Evolutionary conservation across 495 filamentous ascomycete species (phyloP).

Genomic region (Lasiosphaeria miniovina): DNA sequence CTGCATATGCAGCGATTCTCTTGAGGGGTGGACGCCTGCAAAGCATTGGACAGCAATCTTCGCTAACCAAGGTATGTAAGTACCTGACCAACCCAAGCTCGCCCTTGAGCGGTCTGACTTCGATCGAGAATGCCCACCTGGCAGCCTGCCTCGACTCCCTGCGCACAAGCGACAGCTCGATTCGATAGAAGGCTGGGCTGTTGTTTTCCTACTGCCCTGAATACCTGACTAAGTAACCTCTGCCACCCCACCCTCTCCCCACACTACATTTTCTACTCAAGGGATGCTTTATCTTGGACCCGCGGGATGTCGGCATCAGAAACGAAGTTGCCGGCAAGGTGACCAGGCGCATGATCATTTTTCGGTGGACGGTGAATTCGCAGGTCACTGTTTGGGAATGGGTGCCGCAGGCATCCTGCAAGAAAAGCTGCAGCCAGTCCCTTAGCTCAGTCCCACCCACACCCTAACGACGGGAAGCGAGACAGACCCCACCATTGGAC

Average conservation of each 20-base stretch:
- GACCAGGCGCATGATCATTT: constrained; percentile 20
- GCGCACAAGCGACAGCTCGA: neutral
- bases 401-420: constrained; percentile 8
- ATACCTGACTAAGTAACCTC: too few relatives aligned
- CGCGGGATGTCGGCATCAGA: constrained; percentile 18
- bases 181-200: too few relatives aligned
- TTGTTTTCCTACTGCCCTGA: too few relatives aligned
- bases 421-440: constrained; percentile 8
- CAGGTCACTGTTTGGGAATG: constrained; percentile 3
- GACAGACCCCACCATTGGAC: constrained; percentile 6
- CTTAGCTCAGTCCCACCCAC: constrained; percentile 9
- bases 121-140: neutral
- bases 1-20: neutral
- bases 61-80: neutral
- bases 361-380: constrained; percentile 22
- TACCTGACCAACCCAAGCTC: neutral
- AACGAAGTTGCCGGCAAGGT: constrained; percentile 1
- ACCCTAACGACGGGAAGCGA: neutral
- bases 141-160: neutral
- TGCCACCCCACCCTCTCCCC: too few relatives aligned
- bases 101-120: constrained; percentile 12
- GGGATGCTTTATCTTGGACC: constrained; percentile 7
- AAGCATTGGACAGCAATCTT: neutral
- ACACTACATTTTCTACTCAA: neutral
- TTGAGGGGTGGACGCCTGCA: too few relatives aligned